These are phyloP conservation scores for Corymbia citriodora DNA, from an alignment of 441 rosid species.

Conservation along the genomic window DNA sequence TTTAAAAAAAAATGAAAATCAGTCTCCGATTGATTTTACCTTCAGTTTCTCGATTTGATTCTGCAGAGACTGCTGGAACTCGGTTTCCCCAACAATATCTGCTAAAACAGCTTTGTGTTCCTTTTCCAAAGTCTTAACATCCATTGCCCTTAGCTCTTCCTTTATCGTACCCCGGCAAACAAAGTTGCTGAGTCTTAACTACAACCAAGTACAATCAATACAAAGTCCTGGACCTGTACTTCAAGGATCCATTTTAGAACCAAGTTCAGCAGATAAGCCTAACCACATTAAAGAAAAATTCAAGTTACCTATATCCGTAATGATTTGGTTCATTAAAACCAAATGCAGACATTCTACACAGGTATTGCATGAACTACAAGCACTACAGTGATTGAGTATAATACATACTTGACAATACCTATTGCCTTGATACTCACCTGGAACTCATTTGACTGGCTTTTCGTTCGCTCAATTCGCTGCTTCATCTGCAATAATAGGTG, in stretches of 20 bases:
- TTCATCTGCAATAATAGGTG: constrained; percentile 35
- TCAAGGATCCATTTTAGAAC: not conserved
- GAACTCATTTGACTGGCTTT: constrained; percentile 35
- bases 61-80: constrained; percentile 43
- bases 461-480: constrained; percentile 36
- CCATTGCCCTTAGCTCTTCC: constrained; percentile 54
- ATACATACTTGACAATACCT: not conserved
- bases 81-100: constrained; percentile 49
- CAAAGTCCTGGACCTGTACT: not conserved
- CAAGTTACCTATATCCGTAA: not conserved
- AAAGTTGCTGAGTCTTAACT: not conserved
- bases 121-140: constrained; percentile 41
- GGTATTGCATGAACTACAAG: not conserved
- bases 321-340: not conserved
- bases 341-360: not conserved
- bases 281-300: not conserved
- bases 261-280: not conserved
- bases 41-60: constrained; percentile 26
- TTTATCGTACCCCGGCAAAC: constrained; percentile 14
- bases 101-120: constrained; percentile 41
- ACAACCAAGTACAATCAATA: not conserved
- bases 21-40: not conserved
- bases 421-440: constrained; percentile 30
- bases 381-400: not conserved
- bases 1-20: not conserved